Percentiles rank a stretch among this genome's conserved stretches.
These are phyloP conservation scores for Prunus mira DNA, from an alignment of 306 rosid species.

Conservation along the genomic window DNA sequence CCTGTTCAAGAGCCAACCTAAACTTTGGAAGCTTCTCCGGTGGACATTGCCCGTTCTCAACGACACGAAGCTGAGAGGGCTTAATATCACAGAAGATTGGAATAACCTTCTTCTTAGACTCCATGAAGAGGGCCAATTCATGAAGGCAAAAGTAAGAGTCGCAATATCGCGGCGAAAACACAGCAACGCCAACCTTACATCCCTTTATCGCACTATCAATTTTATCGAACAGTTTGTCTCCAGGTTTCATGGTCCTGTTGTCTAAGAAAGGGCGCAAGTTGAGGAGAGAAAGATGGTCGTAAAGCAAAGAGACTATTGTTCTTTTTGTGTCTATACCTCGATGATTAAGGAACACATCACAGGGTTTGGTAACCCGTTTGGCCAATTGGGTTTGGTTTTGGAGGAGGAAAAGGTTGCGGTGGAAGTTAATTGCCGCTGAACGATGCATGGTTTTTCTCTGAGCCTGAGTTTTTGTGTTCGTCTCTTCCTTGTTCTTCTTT, in stretches of 20 bases:
- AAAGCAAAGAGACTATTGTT: slow-evolving; percentile 60
- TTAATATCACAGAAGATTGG: slow-evolving; percentile 83
- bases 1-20: slow-evolving; percentile 60
- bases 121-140: slow-evolving; percentile 68
- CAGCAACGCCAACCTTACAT: slow-evolving; percentile 68
- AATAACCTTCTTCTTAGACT: slow-evolving; percentile 62
- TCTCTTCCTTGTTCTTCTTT: background rate
- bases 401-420: slow-evolving; percentile 21
- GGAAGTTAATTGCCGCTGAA: slow-evolving; percentile 28
- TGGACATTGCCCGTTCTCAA: slow-evolving; percentile 28
- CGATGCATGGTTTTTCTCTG: slow-evolving; percentile 32
- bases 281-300: slow-evolving; percentile 47
- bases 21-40: slow-evolving; percentile 41
- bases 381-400: slow-evolving; percentile 23
- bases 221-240: slow-evolving; percentile 80
- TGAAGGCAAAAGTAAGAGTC: slow-evolving; percentile 86
- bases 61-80: slow-evolving; percentile 60
- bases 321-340: slow-evolving; percentile 71
- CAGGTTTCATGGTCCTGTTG: slow-evolving; percentile 79
- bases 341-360: slow-evolving; percentile 82
- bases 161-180: slow-evolving; percentile 75
- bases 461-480: background rate
- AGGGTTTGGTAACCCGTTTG: slow-evolving; percentile 29
- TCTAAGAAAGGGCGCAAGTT: slow-evolving; percentile 66
- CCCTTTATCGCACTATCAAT: slow-evolving; percentile 55